Conservation (phyloP, 2,329 filamentous ascomycete species). For the Pseudonectria buxi region DNA sequence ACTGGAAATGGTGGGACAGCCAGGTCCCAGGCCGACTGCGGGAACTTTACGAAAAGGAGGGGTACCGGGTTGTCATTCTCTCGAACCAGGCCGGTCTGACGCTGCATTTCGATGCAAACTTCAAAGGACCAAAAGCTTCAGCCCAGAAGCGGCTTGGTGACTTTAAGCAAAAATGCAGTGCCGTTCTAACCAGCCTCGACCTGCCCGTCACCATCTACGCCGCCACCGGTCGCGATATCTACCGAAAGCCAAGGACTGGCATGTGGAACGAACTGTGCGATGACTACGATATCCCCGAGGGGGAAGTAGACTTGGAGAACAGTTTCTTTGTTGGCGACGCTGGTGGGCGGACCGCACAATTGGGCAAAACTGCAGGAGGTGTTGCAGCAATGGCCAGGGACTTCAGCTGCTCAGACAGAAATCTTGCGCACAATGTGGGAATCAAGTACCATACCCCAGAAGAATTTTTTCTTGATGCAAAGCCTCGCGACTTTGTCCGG, state of each 20-base stretch:
- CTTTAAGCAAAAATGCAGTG: constrained; percentile 76
- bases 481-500: constrained; percentile 57
- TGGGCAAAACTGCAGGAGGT: constrained; percentile 15
- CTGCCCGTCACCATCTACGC: constrained; percentile 78
- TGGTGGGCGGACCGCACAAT: constrained; percentile 47
- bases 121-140: constrained; percentile 50
- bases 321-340: constrained; percentile 93
- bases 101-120: constrained; percentile 66
- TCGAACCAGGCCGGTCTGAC: constrained; percentile 85
- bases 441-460: constrained; percentile 81
- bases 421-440: constrained; percentile 80
- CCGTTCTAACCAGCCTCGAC: constrained; percentile 64
- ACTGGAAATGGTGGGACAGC: constrained; percentile 93
- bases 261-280: constrained; percentile 70
- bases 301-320: constrained; percentile 57
- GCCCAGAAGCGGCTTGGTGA: constrained; percentile 58
- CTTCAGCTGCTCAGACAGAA: constrained; percentile 62
- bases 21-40: constrained; percentile 62
- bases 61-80: constrained; percentile 69
- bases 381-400: constrained; percentile 39
- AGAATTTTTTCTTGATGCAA: constrained; percentile 74
- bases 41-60: constrained; percentile 60
- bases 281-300: constrained; percentile 52
- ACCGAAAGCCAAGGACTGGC: constrained; percentile 77
- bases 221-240: constrained; percentile 74